A percentile compares a stretch with the other conserved stretches of the same genome.
Evolutionary conservation across 2,329 filamentous ascomycete genomes (phyloP).

Genomic region (Amylocarpus encephaloides): DNA sequence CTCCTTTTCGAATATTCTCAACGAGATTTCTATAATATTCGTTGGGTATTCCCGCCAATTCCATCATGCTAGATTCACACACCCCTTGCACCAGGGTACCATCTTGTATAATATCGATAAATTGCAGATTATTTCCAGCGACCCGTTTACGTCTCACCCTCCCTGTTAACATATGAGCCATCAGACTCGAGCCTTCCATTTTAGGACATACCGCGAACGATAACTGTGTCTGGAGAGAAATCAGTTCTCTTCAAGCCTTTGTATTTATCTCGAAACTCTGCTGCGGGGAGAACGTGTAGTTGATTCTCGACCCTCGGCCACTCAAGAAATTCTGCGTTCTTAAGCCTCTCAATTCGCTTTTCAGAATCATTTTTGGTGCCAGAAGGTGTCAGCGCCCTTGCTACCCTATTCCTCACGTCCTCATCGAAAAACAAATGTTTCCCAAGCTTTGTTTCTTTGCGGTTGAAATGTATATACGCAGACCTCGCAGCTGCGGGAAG

Average conservation of each 20-base stretch:
- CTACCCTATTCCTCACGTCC: too few relatives aligned
- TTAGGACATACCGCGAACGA: conserved; percentile 25
- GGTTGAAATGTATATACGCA: conserved; percentile 45
- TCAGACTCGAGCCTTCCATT: background rate
- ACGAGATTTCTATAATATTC: conserved; percentile 1
- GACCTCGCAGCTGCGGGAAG: conserved; percentile 33
- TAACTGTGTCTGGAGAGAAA: conserved; percentile 16
- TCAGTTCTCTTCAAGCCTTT: conserved; percentile 32
- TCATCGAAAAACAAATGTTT: too few relatives aligned
- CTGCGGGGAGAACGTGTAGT: conserved; percentile 31
- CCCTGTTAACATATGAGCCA: conserved; percentile 43
- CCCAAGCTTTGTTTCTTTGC: background rate
- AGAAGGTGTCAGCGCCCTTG: background rate
- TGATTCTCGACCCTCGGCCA: conserved; percentile 47
- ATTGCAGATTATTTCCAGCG: conserved; percentile 65
- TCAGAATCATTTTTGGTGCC: conserved; percentile 16
- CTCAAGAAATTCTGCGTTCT: conserved; percentile 41
- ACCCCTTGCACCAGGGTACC: conserved; percentile 63
- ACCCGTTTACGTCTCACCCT: conserved; percentile 67
- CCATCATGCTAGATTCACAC: too few relatives aligned
- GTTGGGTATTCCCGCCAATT: background rate
- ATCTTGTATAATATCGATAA: conserved; percentile 73
- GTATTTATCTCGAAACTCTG: conserved; percentile 29
- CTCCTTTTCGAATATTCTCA: conserved; percentile 63
- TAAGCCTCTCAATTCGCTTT: conserved; percentile 49